phyloP scores from a whole-genome alignment of 2,329 filamentous ascomycete genomes.

The Hysterium pulicare region DNA sequence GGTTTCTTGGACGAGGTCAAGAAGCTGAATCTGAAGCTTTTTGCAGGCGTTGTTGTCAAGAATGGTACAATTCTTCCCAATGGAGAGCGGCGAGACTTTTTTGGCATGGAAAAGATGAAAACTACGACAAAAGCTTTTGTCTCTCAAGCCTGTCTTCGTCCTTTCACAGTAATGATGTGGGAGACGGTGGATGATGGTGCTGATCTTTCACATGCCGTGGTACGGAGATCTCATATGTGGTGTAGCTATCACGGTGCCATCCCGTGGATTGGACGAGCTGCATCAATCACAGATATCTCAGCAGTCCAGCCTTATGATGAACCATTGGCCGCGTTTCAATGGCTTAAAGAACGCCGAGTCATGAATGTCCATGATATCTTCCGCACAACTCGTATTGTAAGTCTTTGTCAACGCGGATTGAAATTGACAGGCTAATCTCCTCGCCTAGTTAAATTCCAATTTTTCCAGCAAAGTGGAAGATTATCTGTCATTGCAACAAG shows the following conservation, averaged over 20 bases:
- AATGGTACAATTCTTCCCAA: conserved; percentile 34
- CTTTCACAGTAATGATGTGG: conserved; percentile 39
- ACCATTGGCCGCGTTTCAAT: conserved; percentile 36
- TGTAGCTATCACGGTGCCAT: conserved; percentile 36
- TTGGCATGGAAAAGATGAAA: conserved; percentile 39
- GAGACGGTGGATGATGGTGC: conserved; percentile 34
- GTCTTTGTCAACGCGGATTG: conserved; percentile 3
- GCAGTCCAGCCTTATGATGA: conserved; percentile 25
- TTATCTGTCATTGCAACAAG: conserved; percentile 23
- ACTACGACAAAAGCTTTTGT: conserved; percentile 36
- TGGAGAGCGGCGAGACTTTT: conserved; percentile 35
- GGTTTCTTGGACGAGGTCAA: conserved; percentile 27
- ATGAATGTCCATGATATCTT: conserved; percentile 36
- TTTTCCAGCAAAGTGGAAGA: conserved; percentile 30
- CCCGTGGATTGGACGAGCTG: conserved; percentile 23
- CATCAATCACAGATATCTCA: conserved; percentile 22
- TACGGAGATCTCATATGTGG: conserved; percentile 35
- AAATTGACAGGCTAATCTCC: neutral
- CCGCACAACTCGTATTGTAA: conserved; percentile 26
- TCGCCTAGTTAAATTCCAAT: conserved; percentile 23
- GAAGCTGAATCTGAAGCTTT: conserved; percentile 23
- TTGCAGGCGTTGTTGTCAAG: conserved; percentile 31
- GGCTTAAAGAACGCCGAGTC: conserved; percentile 34
- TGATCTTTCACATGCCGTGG: conserved; percentile 33
- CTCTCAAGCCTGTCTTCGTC: conserved; percentile 32